Conservation (phyloP, 2,329 filamentous ascomycete species). For the Amauroascus niger region DNA sequence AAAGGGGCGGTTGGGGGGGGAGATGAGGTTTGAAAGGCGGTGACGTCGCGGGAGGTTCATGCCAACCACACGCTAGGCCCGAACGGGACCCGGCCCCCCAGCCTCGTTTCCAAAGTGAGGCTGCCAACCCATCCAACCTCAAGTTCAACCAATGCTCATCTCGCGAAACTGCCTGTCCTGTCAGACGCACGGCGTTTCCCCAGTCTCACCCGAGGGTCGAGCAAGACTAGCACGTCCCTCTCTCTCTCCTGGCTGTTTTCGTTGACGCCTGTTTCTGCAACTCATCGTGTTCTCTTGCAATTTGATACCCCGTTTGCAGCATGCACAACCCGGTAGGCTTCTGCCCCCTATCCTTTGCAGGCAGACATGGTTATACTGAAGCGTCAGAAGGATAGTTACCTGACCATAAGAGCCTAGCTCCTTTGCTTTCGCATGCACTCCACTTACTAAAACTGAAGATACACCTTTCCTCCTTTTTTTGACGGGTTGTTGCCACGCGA, state of each 20-base stretch:
- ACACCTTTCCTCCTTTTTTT: not conserved
- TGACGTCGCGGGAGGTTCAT: not conserved
- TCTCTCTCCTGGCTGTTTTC: not conserved
- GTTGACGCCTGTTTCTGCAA: not conserved
- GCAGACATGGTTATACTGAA: not conserved
- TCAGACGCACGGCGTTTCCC: not conserved
- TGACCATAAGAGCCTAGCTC: not conserved
- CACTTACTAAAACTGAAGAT: not conserved
- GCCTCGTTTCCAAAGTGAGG: conserved; percentile 13
- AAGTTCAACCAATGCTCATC: not conserved
- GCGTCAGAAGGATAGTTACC: not conserved
- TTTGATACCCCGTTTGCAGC: conserved; percentile 7
- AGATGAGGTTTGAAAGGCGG: not conserved
- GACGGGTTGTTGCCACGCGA: conserved; percentile 2
- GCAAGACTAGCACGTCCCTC: not conserved
- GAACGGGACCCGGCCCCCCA: not conserved
- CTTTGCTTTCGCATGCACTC: not conserved
- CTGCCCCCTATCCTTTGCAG: not conserved
- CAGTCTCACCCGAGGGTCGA: not conserved
- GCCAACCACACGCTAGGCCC: conserved; percentile 3
- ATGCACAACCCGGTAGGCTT: not conserved
- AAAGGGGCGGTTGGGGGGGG: too few relatives aligned
- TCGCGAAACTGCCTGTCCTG: not conserved
- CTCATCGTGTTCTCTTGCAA: conserved; percentile 7
- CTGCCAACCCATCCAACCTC: not conserved